Base-by-base conservation (phyloP, 352 stramenopile species). In the Phytophthora nicotianae region DNA sequence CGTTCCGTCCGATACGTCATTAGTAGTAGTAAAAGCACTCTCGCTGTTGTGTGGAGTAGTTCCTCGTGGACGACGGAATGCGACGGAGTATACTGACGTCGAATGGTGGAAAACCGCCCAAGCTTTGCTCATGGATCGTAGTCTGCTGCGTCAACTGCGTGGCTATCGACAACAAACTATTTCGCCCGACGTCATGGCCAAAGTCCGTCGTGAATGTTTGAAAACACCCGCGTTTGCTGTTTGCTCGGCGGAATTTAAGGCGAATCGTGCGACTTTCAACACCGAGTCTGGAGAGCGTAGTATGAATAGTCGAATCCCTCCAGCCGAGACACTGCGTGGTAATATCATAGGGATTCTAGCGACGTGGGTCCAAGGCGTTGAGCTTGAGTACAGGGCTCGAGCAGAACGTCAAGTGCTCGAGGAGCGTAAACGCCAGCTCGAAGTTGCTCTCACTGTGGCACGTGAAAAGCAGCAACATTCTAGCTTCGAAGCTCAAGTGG, bases 41-140 rank as follows among this genome's bases (percentile, higher is more conserved):
- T 91, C 80, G n/a, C 57, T 94, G 53, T 74, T 91, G 11, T 86
- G 78, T 27, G 81, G 80, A 0, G 77, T 80, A 0, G 35, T 89
- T 19, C 83, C 81, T 27, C 79, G 81, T 11, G 81, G 81, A 1
- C 71, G 79, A 0, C 65, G 70, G 2, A 79, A 84, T 20, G 79
- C 81, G 4, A 76, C 72, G 11, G 81, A 92, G 55, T 94, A 92
- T 60, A 89, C 77, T 2, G 81, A 85, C 52, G 52, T 81, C 14
- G 85, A 94, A 45, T 94, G 85, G 85, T 92, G 83, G 85, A 90
- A 91, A 48, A 84, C 83, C 0, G 77, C 78, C 11, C 86, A 94
- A 50, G 83, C 86, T 9, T 45, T 94, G 56, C 68, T 94, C 14
- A 94, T 94, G 83, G 83, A 94, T 58, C 78, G 86, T 20, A 80